phyloP scores from a whole-genome alignment of 257 asterid species.

The Lycium ferocissimum region DNA sequence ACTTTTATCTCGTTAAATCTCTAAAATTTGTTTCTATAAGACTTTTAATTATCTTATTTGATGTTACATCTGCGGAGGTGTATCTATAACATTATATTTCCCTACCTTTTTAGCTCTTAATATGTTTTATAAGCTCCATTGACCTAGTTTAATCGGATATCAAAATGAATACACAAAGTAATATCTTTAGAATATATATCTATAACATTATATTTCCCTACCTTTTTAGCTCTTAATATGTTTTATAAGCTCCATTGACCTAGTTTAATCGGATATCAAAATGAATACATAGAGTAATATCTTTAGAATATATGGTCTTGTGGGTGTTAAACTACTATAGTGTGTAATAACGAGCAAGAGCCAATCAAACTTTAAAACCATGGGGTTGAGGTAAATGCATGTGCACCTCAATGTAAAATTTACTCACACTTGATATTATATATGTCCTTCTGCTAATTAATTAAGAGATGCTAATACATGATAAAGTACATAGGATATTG shows the following conservation, averaged over 20 bases:
- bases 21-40: not conserved
- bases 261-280: too few relatives aligned
- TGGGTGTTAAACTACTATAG: not conserved
- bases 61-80: too few relatives aligned
- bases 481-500: not conserved
- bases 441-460: not conserved
- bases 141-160: too few relatives aligned
- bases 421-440: not conserved
- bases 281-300: too few relatives aligned
- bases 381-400: not conserved
- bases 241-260: too few relatives aligned
- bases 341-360: not conserved
- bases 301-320: not conserved
- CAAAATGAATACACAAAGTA: too few relatives aligned
- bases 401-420: not conserved
- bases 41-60: not conserved
- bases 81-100: too few relatives aligned
- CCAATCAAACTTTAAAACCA: not conserved
- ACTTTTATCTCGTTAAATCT: not conserved
- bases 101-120: too few relatives aligned
- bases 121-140: too few relatives aligned
- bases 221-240: too few relatives aligned
- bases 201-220: too few relatives aligned
- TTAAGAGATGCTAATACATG: not conserved
- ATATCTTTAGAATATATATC: too few relatives aligned